These are phyloP conservation scores for Cladosporium halotolerans DNA, from an alignment of 2,329 filamentous ascomycete genomes.

Conservation along the genomic window DNA sequence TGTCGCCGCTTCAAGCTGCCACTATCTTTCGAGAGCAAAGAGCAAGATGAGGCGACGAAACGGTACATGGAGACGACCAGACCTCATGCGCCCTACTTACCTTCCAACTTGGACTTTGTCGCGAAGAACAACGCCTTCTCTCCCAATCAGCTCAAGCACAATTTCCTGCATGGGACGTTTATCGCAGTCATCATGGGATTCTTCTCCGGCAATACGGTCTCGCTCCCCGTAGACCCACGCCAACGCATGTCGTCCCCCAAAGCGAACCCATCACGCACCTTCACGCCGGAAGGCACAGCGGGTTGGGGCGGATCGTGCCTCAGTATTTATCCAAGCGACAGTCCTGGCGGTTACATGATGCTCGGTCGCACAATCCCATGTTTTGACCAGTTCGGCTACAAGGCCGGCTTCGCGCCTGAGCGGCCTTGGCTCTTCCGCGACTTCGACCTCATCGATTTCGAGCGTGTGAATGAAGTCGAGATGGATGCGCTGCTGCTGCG, in stretches of 20 bases:
- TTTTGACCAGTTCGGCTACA: constrained; percentile 49
- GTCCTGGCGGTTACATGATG: constrained; percentile 46
- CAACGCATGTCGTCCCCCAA: constrained; percentile 50
- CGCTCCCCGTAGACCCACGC: constrained; percentile 49
- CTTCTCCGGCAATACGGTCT: constrained; percentile 49
- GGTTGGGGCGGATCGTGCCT: constrained; percentile 52
- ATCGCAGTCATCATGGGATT: constrained; percentile 52
- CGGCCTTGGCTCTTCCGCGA: constrained; percentile 52
- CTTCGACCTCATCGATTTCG: constrained; percentile 52
- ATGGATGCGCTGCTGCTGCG: constrained; percentile 43
- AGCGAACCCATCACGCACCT: constrained; percentile 51
- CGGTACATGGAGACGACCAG: constrained; percentile 58
- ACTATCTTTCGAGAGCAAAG: constrained; percentile 38
- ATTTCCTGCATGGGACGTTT: constrained; percentile 45
- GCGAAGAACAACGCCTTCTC: constrained; percentile 51
- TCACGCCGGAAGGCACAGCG: constrained; percentile 51
- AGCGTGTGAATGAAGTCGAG: constrained; percentile 47
- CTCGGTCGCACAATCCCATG: constrained; percentile 44
- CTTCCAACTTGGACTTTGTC: constrained; percentile 55
- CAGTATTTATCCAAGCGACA: constrained; percentile 51
- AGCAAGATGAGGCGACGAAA: constrained; percentile 47
- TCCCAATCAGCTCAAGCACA: constrained; percentile 43
- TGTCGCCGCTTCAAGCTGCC: constrained; percentile 39
- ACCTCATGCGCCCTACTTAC: constrained; percentile 55
- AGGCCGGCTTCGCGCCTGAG: constrained; percentile 41